These are phyloP conservation scores for Phlebiopsis gigantea DNA, from an alignment of 768 basidiomycete species.

Conservation along the genomic window DNA sequence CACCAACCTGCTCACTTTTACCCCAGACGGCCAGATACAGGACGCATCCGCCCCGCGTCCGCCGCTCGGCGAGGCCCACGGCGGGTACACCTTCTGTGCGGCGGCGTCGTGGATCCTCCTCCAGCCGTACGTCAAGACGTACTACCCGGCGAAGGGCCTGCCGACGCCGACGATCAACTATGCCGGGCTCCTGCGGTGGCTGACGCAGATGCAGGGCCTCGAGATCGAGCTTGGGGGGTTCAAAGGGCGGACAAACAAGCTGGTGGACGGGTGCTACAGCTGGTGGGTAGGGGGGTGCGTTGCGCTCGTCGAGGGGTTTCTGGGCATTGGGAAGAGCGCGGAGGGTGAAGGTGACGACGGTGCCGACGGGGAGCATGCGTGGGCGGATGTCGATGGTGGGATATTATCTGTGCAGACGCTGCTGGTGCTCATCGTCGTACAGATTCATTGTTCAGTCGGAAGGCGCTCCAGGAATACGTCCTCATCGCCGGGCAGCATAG, in stretches of 20 bases:
- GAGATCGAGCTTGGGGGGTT: conserved; percentile 89
- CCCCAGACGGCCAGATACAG: neutral
- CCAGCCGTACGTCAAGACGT: conserved; percentile 42
- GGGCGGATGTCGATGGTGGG: conserved; percentile 73
- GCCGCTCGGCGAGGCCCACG: conserved; percentile 91
- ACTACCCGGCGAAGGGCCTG: conserved; percentile 12
- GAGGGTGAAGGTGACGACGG: conserved; percentile 28
- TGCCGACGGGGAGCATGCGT: conserved; percentile 34
- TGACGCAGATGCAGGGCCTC: conserved; percentile 78
- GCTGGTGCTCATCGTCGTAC: neutral
- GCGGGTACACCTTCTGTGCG: conserved; percentile 95
- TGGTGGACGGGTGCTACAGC: conserved; percentile 99
- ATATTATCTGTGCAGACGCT: neutral
- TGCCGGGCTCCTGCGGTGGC: conserved; percentile 67
- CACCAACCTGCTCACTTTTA: neutral
- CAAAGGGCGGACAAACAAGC: conserved; percentile 89
- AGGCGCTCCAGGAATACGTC: conserved; percentile 83
- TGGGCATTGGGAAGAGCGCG: conserved; percentile 27
- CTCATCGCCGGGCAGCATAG: conserved; percentile 82
- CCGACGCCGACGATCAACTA: conserved; percentile 48
- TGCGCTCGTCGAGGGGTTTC: conserved; percentile 60
- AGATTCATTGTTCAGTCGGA: conserved; percentile 51
- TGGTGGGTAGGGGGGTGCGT: conserved; percentile 98
- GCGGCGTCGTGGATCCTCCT: conserved; percentile 81
- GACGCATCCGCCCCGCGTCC: conserved; percentile 43